phyloP scores from a whole-genome alignment of 2,329 filamentous ascomycete genomes.

The Sporothrix brasiliensis region DNA sequence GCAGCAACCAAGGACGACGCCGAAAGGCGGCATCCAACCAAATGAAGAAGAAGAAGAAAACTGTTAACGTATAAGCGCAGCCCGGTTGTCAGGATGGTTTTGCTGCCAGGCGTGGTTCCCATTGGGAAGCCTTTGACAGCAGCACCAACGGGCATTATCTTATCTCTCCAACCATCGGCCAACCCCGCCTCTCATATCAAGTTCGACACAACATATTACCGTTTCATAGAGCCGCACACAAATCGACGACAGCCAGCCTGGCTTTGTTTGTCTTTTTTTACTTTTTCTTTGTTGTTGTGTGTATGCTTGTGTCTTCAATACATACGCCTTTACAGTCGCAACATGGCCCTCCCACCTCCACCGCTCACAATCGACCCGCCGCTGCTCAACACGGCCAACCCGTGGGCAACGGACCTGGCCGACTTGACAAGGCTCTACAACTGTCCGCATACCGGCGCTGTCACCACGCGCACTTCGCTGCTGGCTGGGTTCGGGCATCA shows the following conservation, averaged over 20 bases:
- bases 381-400: conserved; percentile 73
- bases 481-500: conserved; percentile 67
- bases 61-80: neutral
- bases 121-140: neutral
- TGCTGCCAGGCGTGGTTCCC: neutral
- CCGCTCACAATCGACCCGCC: conserved; percentile 62
- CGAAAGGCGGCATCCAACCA: neutral
- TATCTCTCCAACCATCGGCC: conserved; percentile 36
- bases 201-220: neutral
- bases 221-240: neutral
- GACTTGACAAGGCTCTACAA: conserved; percentile 65
- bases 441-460: conserved; percentile 67
- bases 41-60: neutral
- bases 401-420: conserved; percentile 69
- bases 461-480: conserved; percentile 73
- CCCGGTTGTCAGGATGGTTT: neutral
- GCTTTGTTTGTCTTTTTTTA: too few relatives aligned
- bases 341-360: conserved; percentile 45
- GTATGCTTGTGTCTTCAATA: too few relatives aligned
- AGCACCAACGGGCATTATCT: conserved; percentile 37
- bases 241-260: neutral
- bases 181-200: conserved; percentile 31
- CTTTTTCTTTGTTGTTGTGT: too few relatives aligned
- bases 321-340: too few relatives aligned
- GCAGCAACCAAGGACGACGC: neutral